Evolutionary conservation across 2,329 filamentous ascomycete genomes (phyloP), one percentile per base, ranked within the genome.

Genomic region (Neofusicoccum sp.): DNA sequence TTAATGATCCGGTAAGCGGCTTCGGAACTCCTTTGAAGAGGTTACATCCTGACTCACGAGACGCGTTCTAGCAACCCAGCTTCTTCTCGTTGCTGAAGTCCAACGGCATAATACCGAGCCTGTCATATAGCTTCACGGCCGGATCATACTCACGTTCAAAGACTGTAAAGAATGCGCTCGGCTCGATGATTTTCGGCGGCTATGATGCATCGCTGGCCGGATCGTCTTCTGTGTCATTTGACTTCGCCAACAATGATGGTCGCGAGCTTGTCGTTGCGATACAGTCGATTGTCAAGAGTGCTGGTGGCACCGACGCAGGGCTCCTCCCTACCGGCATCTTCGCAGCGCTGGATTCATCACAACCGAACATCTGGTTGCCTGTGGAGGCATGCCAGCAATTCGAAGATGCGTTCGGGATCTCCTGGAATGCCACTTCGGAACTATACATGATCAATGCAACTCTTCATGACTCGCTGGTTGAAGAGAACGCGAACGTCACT

Each of bases 401-500:
- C 60, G 74, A 77, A 63, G 26, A 63, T 14, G 71, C 72, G 1
- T 79, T 79, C 63, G 71, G 70, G 0, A 65, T 79, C 1, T 71
- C 65, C 1, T 79, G 75, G 67, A 71, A 78, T 60, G 61, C 65
- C 1, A 65, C 65, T 4, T 69, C 69, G 7, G 69, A 76, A 8
- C 65, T 76, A 2, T 79, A 79, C 57, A 65, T 75, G 3, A 64
- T 79, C n/a, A 73, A 77, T 64, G 69, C 73, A 16, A 73, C 69
- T 0, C 65, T 71, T 4, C 76, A 78, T 60, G 43, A 65, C 20
- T 56, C 69, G 26, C 66, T 78, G 1, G 45, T 70, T 8, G 61
- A 59, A 3, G 67, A 65, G 20, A 73, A 77, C 44, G 72, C 76
- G 1, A 71, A 65, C 36, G 30, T 60, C 34, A 60, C 58, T 8